Base-by-base conservation (phyloP, 1,284 basidiomycete species). In the Uromyces viciae-fabae region DNA sequence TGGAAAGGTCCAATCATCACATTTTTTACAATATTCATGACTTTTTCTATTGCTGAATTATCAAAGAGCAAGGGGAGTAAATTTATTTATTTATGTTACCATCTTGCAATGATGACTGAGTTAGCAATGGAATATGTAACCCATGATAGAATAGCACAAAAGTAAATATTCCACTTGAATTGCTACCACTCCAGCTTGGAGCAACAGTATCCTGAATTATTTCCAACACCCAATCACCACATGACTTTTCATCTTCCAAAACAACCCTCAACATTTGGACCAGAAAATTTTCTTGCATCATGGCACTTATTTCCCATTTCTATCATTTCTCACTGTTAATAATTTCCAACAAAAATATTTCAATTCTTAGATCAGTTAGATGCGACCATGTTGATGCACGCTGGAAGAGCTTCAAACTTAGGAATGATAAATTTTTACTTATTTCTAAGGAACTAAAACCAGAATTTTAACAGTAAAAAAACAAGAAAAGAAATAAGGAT, bases 141-240 rank as follows among this genome's bases (percentile, higher is more conserved):
- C 3, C 28, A 49, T 62, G 74, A 75, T 22, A 5, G 60, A 42
- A 75, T 40, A 40, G 56, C 60, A 58, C 73, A 75, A 40, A 60
- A 40, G 22, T 75, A 75, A 17, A 40, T 75, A 3, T 38, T 40
- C 31, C 73, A 75, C 25, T 22, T 75, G 38, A 38, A 40, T 22
- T 36, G 52, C n/a, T 75, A 75, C 42, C 36, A 54, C 15, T 73
- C 49, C 28, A 49, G n/a, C 17, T 31, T 69, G 7, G 40, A 33
- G 9, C 22, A 4, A 58, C 19, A 56, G 15, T 28, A 52, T 36
- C 58, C 60, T 8, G 42, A 64, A 33, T n/a, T 76, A 3, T 64
- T 33, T 33, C 75, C 75, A 33, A 76, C 75, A 28, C 75, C 75
- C 5, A 76, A 76, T 52, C 75, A 76, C 46, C 75, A 76, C 60